Percentiles rank a stretch among this genome's conserved stretches.
phyloP scores from a whole-genome alignment of 2,329 filamentous ascomycete genomes.

The Ciborinia camelliae region DNA sequence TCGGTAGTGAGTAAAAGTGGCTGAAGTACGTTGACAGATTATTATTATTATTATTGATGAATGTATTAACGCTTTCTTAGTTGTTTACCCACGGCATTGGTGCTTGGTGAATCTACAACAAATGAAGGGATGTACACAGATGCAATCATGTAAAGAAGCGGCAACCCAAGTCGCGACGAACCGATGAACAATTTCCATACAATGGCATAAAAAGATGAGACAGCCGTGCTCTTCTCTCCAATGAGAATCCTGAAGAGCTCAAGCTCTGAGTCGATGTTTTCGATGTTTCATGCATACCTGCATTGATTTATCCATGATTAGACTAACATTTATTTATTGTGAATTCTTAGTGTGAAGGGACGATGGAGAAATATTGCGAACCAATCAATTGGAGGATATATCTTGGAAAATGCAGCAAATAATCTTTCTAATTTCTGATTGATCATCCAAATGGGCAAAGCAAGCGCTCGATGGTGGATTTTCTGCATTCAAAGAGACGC shows the following conservation, averaged over 20 bases:
- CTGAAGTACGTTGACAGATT: too few species aligned
- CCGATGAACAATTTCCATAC: constrained; percentile 5
- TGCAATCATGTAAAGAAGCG: too few species aligned
- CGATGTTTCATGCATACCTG: constrained; percentile 16
- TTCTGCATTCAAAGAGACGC: background rate
- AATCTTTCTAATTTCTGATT: background rate
- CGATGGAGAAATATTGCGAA: background rate
- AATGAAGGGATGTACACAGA: background rate
- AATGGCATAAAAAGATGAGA: constrained; percentile 8
- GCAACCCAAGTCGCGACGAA: background rate
- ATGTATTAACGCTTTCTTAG: background rate
- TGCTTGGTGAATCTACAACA: constrained; percentile 2
- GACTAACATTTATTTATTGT: background rate
- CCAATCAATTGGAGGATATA: background rate
- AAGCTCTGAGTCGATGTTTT: constrained; percentile 13
- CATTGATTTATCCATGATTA: constrained; percentile 12
- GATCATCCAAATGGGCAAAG: background rate
- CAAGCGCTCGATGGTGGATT: background rate
- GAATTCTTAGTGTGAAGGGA: background rate
- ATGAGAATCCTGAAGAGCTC: constrained; percentile 5
- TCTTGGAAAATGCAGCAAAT: background rate
- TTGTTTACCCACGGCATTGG: background rate
- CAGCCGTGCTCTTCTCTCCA: constrained; percentile 6
- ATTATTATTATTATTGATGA: background rate
- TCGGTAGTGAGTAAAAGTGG: background rate